Percentiles rank a stretch among this genome's conserved stretches.
These are phyloP conservation scores for Nicotiana tomentosiformis DNA, from an alignment of 257 asterid species.

Conservation along the genomic window DNA sequence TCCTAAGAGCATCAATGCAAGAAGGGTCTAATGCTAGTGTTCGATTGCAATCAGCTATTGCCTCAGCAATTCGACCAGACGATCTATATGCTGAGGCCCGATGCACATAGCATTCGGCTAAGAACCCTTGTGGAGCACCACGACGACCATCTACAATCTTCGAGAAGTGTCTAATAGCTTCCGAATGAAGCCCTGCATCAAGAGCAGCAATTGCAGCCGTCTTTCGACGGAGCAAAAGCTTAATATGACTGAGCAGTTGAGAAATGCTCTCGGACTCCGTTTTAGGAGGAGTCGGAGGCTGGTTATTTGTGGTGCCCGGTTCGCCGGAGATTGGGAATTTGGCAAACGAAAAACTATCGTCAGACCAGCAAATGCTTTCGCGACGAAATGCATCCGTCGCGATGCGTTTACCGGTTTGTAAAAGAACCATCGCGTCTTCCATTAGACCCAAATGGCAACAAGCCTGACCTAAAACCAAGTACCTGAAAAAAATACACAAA, in stretches of 20 bases:
- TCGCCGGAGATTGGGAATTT: constrained; percentile 44
- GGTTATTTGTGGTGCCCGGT: constrained; percentile 18
- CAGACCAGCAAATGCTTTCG: constrained; percentile 75
- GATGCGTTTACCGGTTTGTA: constrained; percentile 87
- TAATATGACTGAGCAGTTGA: constrained; percentile 62
- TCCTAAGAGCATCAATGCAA: constrained; percentile 59
- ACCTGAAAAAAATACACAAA: constrained; percentile 38
- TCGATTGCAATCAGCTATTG: constrained; percentile 68
- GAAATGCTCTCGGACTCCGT: constrained; percentile 59
- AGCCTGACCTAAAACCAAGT: constrained; percentile 80
- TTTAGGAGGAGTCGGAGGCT: constrained; percentile 35
- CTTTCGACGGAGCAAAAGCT: constrained; percentile 64
- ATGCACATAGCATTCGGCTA: constrained; percentile 60
- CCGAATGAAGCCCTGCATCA: constrained; percentile 61
- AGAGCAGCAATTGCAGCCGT: constrained; percentile 73
- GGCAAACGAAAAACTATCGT: constrained; percentile 64
- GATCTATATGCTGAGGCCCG: constrained; percentile 56
- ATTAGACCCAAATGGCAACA: constrained; percentile 89
- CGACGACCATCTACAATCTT: constrained; percentile 74
- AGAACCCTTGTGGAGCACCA: constrained; percentile 64
- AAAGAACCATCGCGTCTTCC: constrained; percentile 94
- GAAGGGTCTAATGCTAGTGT: constrained; percentile 68
- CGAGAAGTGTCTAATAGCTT: constrained; percentile 67
- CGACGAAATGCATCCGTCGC: constrained; percentile 91
- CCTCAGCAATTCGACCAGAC: constrained; percentile 59